Evolutionary conservation across 768 basidiomycete species (phyloP), one percentile per base, ranked within the genome.

Genomic region (Tylopilus vinaceipallidus): DNA sequence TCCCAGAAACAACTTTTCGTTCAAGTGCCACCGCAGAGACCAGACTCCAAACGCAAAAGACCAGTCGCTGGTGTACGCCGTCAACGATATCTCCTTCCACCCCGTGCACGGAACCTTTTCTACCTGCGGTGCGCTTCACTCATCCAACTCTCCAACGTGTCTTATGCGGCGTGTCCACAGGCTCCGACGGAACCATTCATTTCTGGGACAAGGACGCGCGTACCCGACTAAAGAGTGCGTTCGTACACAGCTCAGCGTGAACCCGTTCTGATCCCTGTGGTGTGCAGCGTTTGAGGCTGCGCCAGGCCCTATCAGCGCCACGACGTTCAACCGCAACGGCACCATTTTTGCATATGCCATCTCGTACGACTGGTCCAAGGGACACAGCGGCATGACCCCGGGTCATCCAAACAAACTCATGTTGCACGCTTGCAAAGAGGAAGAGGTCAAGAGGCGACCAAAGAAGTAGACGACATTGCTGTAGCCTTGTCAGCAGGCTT

Each of bases 151-250:
- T 40, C 22, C 50, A 65, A 42, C 49, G 59, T 66, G 60, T 62
- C 53, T 26, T 50, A 34, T 20, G 45, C 52, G 41, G 51, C 38
- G 38, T 24, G 12, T 39, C 4, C 32, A 45, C 45, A 88, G 87
- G 88, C 10, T 78, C 87, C 36, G 91, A 94, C 56, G 91, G 91
- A 17, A 86, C 86, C 3, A 84, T 94, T 65, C 88, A 91, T 76
- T 91, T 88, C 68, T 95, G 93, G 93, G 93, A 97, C 70, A 94
- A 93, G 71, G 88, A 95, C 58, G 84, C 88, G 8, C 86, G 93
- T 50, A 92, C 88, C 7, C 85, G 95, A 34, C 79, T 98, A 72
- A 97, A 95, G 73, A 84, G 92, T 94, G 57, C 41, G 55, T 50
- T 39, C n/a, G n/a, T n/a, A 17, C 12, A 38, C 20, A 34, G 24